Evolutionary conservation across 176 grass and related monocot species (phyloP).

Genomic region (Alopecurus myosuroides): DNA sequence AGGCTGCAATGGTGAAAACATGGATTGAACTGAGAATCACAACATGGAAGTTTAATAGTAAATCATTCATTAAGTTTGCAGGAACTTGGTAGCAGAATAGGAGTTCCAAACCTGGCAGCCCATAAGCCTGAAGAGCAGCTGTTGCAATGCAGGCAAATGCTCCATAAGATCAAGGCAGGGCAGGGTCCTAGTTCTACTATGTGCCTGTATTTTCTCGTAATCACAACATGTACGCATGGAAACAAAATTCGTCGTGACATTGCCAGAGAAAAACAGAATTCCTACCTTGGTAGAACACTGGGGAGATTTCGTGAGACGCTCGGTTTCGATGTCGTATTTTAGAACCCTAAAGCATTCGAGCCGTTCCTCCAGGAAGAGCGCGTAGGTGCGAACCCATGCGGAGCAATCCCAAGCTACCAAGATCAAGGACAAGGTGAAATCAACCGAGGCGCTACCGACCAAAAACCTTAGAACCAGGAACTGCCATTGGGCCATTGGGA

Average conservation of each 20-base stretch:
- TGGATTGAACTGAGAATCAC: not conserved
- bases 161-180: constrained; percentile 67
- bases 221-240: not conserved
- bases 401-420: constrained; percentile 89
- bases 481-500: not conserved
- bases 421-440: not conserved
- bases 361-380: constrained; percentile 78
- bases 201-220: constrained; percentile 46
- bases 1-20: constrained; percentile 58
- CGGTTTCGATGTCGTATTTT: constrained; percentile 89
- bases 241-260: not conserved
- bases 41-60: not conserved
- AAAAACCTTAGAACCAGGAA: not conserved
- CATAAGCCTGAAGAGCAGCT: constrained; percentile 79
- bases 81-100: not conserved
- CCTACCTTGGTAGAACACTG: constrained; percentile 46
- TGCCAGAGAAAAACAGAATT: not conserved
- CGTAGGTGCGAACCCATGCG: constrained; percentile 83
- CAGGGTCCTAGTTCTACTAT: constrained; percentile 76
- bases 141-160: constrained; percentile 92
- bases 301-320: constrained; percentile 58
- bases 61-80: not conserved
- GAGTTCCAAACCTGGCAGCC: constrained; percentile 60
- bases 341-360: constrained; percentile 75
- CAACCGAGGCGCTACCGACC: not conserved